Conservation (phyloP, 1,284 basidiomycete species). For the Ustilago shanxiensis region DNA sequence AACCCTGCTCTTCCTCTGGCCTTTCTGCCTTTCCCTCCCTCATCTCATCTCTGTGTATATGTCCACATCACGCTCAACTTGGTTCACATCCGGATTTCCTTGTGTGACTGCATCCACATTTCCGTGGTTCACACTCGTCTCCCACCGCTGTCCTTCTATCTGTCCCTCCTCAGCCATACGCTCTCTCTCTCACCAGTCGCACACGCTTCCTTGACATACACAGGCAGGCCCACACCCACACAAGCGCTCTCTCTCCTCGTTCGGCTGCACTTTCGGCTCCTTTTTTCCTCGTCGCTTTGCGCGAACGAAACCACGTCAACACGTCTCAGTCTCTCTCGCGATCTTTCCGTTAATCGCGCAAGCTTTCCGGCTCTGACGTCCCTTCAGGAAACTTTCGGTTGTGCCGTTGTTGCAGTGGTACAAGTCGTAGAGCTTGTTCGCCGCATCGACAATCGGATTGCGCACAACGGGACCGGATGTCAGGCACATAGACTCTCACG, state of each 20-base stretch:
- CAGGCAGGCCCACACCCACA: too few relatives aligned
- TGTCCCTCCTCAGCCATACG: background rate
- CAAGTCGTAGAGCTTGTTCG: too few relatives aligned
- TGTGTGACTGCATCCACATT: background rate
- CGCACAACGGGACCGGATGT: constrained; percentile 5
- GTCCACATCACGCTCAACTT: background rate
- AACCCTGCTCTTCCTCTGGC: too few relatives aligned
- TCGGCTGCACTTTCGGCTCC: background rate
- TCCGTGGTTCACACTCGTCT: background rate
- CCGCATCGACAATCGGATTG: background rate
- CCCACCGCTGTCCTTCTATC: background rate
- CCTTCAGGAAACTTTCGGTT: background rate
- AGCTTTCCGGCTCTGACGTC: background rate
- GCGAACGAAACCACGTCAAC: background rate
- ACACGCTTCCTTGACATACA: background rate
- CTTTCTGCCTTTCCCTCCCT: too few relatives aligned
- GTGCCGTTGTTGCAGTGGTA: background rate
- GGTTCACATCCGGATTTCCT: constrained; percentile 1
- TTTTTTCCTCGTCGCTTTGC: background rate
- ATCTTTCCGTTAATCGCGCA: constrained; percentile 7
- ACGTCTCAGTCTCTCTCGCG: constrained; percentile 6
- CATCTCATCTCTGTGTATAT: background rate
- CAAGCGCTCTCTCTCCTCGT: background rate
- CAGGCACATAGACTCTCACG: constrained; percentile 16
- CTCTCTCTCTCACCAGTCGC: background rate